Conservation (phyloP, 352 stramenopile genomes). For the Phytophthora uliginosa region DNA sequence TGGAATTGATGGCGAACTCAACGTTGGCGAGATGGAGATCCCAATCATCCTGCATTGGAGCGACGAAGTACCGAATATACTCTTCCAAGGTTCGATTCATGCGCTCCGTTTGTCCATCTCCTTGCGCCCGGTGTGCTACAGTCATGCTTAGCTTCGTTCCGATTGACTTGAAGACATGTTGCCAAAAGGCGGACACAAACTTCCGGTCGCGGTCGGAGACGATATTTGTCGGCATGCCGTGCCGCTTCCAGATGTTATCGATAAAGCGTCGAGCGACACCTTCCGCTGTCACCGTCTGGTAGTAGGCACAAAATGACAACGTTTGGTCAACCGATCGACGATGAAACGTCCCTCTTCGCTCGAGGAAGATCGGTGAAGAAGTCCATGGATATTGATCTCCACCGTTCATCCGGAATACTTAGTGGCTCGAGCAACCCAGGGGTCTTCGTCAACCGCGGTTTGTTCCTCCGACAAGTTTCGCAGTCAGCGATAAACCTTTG, state of each 20-base stretch:
- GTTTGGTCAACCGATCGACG: constrained; percentile 17
- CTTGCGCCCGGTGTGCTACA: neutral
- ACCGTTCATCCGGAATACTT: constrained; percentile 15
- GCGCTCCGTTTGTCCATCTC: neutral
- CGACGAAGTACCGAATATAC: constrained; percentile 1
- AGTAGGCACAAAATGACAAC: neutral
- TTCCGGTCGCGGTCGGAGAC: too few species aligned
- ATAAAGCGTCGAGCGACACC: neutral
- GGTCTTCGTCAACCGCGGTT: neutral
- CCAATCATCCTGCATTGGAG: constrained; percentile 12
- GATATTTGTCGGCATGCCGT: neutral
- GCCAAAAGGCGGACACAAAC: too few species aligned
- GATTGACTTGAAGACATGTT: too few species aligned
- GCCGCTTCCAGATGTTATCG: constrained; percentile 8
- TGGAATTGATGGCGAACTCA: neutral
- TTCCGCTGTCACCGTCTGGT: constrained; percentile 4
- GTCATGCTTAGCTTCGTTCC: neutral
- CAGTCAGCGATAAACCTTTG: constrained; percentile 18
- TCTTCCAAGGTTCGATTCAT: constrained; percentile 25
- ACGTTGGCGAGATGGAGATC: constrained; percentile 10
- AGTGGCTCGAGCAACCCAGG: constrained; percentile 1
- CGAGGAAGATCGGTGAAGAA: constrained; percentile 13
- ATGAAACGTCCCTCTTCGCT: neutral
- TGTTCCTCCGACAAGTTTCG: neutral
- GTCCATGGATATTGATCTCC: constrained; percentile 13